Evolutionary conservation across 179 eudicot genomes (phyloP).

Genomic region (Vitellaria paradoxa): DNA sequence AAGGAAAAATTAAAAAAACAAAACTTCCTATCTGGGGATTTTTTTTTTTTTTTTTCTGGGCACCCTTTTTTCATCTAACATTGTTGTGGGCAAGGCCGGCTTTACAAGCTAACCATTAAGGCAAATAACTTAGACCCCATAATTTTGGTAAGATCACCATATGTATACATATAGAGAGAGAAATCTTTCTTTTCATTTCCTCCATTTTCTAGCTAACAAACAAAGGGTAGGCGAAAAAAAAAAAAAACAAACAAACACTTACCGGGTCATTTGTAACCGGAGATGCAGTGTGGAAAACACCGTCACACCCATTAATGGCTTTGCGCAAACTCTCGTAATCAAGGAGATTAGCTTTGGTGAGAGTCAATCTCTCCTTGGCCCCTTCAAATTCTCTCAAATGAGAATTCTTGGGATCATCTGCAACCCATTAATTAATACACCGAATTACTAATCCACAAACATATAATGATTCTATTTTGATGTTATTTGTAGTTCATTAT

Average conservation of each 20-base stretch:
- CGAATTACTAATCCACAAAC: background rate
- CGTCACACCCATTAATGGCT: conserved; percentile 79
- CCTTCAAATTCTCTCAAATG: conserved; percentile 89
- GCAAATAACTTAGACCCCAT: too few relatives aligned
- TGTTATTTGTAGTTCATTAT: too few relatives aligned
- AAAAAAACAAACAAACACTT: conserved; percentile 12
- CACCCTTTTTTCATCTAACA: background rate
- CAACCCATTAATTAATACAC: background rate
- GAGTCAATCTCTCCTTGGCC: conserved; percentile 78
- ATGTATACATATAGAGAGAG: too few relatives aligned
- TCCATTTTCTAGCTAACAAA: background rate
- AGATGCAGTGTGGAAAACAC: conserved; percentile 95
- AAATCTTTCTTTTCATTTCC: background rate
- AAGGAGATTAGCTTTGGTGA: conserved; percentile 75
- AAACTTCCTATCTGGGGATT: background rate
- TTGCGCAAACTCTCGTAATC: conserved; percentile 66
- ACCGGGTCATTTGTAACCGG: conserved; percentile 94
- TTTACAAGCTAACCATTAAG: too few relatives aligned
- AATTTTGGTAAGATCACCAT: too few relatives aligned
- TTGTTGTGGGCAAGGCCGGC: background rate
- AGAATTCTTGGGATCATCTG: conserved; percentile 85
- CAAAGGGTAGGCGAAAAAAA: background rate
- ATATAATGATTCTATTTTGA: background rate
- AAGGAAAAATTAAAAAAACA: background rate
- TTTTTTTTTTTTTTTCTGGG: too few relatives aligned